Evolutionary conservation across 176 grass and related monocot genomes (phyloP).

Genomic region (Phragmites australis): DNA sequence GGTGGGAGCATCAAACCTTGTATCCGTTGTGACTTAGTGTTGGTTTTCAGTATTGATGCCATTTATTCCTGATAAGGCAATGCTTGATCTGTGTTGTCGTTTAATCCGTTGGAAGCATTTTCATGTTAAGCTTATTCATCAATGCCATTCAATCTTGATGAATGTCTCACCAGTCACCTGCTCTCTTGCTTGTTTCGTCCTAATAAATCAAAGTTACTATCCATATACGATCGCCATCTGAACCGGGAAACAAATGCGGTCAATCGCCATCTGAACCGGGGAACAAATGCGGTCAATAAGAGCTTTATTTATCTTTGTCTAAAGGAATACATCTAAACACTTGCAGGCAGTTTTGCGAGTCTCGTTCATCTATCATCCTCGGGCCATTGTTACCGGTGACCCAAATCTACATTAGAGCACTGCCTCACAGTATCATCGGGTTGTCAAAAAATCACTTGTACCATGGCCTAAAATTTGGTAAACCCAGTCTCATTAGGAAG

Average conservation of each 20-base stretch:
- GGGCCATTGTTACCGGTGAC: too few relatives aligned
- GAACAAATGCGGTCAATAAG: slow-evolving; percentile 16
- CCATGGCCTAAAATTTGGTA: too few relatives aligned
- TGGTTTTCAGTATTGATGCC: not conserved
- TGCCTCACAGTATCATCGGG: too few relatives aligned
- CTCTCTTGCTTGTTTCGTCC: not conserved
- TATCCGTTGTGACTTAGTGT: slow-evolving; percentile 2
- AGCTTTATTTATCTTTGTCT: slow-evolving; percentile 47
- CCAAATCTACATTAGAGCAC: too few relatives aligned
- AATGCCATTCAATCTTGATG: slow-evolving; percentile 1
- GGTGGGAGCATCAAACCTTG: slow-evolving; percentile 31
- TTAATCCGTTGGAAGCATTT: not conserved
- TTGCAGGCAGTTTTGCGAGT: not conserved
- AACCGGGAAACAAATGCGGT: not conserved
- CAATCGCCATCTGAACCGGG: not conserved
- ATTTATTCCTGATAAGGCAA: not conserved
- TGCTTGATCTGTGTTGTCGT: not conserved
- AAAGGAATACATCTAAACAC: slow-evolving; percentile 25
- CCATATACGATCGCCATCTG: too few relatives aligned
- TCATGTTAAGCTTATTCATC: not conserved
- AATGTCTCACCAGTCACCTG: not conserved
- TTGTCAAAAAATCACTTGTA: too few relatives aligned
- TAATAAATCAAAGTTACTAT: not conserved
- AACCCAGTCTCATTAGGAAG: too few relatives aligned
- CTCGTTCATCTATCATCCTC: not conserved